Evolutionary conservation across 805 yeast species (phyloP).

Genomic region (Saturnispora dispora): DNA sequence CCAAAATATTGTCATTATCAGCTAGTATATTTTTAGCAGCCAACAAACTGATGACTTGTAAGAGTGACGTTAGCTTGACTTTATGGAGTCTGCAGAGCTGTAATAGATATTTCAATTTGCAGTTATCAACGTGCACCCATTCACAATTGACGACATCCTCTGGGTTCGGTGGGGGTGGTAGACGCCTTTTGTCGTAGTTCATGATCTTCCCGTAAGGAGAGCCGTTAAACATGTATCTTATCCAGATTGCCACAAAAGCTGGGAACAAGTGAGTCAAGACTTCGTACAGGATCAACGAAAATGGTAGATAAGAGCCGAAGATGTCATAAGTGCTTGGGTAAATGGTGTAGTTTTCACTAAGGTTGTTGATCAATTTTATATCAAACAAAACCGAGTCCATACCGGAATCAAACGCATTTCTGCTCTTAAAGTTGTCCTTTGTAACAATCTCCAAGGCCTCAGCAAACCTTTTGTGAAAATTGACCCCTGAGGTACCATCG

Average conservation of each 20-base stretch:
- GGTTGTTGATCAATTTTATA: background rate
- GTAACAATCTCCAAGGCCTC: background rate
- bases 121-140: slow-evolving; percentile 1
- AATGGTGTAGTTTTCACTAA: background rate
- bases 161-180: background rate
- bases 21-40: background rate
- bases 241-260: background rate
- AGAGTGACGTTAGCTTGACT: slow-evolving; percentile 4
- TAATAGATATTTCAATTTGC: background rate
- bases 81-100: background rate
- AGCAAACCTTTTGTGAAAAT: slow-evolving; percentile 24
- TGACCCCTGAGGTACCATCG: slow-evolving; percentile 28
- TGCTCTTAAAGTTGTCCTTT: background rate
- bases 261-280: slow-evolving; percentile 7
- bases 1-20: slow-evolving; percentile 9
- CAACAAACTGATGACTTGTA: background rate
- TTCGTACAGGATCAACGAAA: background rate
- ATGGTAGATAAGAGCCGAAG: background rate
- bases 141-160: slow-evolving; percentile 4
- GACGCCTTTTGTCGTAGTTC: background rate
- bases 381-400: slow-evolving; percentile 4
- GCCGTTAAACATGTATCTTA: slow-evolving; percentile 2
- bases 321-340: slow-evolving; percentile 3
- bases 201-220: background rate
- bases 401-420: background rate